phyloP scores from a whole-genome alignment of 2,329 filamentous ascomycete genomes.

The Cladophialophora immunda region DNA sequence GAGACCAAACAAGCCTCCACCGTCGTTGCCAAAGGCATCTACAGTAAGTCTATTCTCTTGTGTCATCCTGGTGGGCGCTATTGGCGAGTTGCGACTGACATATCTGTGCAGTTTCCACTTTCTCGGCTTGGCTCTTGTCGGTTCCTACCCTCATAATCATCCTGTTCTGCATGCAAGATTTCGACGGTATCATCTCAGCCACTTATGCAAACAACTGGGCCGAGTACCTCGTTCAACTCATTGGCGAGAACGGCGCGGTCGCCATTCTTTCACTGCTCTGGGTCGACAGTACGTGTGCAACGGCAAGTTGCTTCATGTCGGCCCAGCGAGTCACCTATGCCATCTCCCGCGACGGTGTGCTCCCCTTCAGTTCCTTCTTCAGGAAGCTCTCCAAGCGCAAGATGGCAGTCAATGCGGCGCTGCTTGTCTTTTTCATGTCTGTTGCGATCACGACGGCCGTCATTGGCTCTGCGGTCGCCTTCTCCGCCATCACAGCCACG shows the following conservation, averaged over 20 bases:
- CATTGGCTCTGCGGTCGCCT: constrained; percentile 50
- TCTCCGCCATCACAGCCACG: constrained; percentile 50
- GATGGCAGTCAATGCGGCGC: constrained; percentile 50
- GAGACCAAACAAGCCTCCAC: constrained; percentile 50
- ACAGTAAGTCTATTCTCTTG: constrained; percentile 29
- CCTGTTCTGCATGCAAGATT: constrained; percentile 54
- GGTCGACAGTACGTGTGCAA: constrained; percentile 51
- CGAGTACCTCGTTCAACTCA: constrained; percentile 50
- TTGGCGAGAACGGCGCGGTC: constrained; percentile 48
- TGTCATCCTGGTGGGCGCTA: not conserved
- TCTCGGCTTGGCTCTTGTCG: constrained; percentile 49
- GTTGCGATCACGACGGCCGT: constrained; percentile 49
- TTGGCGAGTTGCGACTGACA: not conserved
- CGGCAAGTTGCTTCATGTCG: constrained; percentile 50
- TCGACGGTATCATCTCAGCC: constrained; percentile 49
- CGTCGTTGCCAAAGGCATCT: constrained; percentile 52
- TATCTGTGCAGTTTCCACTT: constrained; percentile 41
- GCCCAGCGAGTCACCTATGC: constrained; percentile 53
- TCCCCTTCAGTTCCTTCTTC: constrained; percentile 50
- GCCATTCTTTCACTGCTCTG: constrained; percentile 49
- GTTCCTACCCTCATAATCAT: constrained; percentile 51
- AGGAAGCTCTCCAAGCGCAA: constrained; percentile 45
- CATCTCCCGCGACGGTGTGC: constrained; percentile 51
- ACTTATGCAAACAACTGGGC: constrained; percentile 52
- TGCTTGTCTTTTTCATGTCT: constrained; percentile 46